Evolutionary conservation across 495 filamentous ascomycete genomes (phyloP).

Genomic region (Neurospora tetrasperma): DNA sequence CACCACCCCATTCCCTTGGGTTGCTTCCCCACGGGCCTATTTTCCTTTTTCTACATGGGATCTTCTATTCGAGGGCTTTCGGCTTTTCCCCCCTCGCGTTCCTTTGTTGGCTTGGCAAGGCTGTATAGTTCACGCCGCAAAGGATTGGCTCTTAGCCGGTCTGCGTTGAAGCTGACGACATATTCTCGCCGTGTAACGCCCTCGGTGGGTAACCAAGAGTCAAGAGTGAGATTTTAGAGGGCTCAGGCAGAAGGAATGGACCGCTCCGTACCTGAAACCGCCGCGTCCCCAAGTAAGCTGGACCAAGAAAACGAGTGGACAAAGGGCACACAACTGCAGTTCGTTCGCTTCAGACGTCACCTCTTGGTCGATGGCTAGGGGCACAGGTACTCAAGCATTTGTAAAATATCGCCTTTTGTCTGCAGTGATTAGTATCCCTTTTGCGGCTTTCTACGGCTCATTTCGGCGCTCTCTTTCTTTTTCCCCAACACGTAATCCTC

Average conservation of each 20-base stretch:
- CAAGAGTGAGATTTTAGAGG: neutral
- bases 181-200: conserved; percentile 2
- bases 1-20: conserved; percentile 9
- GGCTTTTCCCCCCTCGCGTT: conserved; percentile 2
- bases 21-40: conserved; percentile 2
- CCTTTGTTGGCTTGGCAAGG: neutral
- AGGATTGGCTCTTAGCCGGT: neutral
- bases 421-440: neutral
- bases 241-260: neutral
- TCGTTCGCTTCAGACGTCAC: neutral
- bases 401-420: neutral
- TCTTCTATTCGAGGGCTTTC: neutral
- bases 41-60: neutral
- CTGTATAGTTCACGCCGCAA: neutral
- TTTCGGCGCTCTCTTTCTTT: neutral
- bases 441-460: neutral
- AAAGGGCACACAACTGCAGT: neutral
- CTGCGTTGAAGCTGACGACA: neutral
- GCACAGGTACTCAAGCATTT: neutral
- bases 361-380: neutral
- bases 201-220: neutral
- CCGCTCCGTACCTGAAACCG: neutral
- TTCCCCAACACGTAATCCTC: neutral
- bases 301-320: neutral
- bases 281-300: neutral